Evolutionary conservation across 2,329 filamentous ascomycete species (phyloP).

Genomic region (Tolypocladium paradoxum): DNA sequence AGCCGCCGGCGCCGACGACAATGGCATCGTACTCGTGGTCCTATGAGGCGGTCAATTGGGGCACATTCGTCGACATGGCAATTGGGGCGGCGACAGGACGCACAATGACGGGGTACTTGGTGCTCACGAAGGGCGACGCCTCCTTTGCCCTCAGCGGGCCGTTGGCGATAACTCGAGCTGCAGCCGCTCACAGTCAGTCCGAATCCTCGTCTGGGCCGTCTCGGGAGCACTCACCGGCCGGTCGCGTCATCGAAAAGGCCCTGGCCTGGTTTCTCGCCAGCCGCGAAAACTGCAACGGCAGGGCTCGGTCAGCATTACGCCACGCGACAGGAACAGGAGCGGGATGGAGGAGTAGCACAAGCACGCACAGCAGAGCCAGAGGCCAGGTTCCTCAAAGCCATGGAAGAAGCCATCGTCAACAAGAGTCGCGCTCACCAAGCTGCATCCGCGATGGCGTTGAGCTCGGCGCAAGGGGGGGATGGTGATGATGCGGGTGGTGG

Average conservation of each 20-base stretch:
- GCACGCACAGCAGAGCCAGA: conserved; percentile 43
- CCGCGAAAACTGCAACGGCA: conserved; percentile 46
- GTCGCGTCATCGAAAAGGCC: conserved; percentile 78
- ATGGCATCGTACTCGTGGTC: conserved; percentile 99
- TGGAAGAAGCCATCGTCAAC: conserved; percentile 48
- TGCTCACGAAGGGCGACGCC: conserved; percentile 74
- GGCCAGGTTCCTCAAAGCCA: conserved; percentile 52
- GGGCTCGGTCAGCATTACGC: conserved; percentile 5
- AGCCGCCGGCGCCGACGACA: conserved; percentile 77
- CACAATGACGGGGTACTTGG: conserved; percentile 91
- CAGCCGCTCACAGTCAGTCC: not conserved
- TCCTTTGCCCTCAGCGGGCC: conserved; percentile 85
- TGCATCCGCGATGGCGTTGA: conserved; percentile 17
- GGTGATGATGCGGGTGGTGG: not conserved
- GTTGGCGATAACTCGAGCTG: conserved; percentile 78
- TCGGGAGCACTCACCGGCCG: conserved; percentile 50
- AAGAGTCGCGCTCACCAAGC: conserved; percentile 16
- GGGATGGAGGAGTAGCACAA: conserved; percentile 1
- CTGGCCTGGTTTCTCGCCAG: conserved; percentile 55
- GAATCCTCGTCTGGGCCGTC: not conserved
- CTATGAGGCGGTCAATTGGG: conserved; percentile 31
- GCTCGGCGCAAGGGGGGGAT: not conserved
- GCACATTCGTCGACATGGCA: conserved; percentile 54
- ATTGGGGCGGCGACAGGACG: conserved; percentile 24
- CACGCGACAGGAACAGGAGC: conserved; percentile 3